Conservation (phyloP, 177 flowering plant genomes). For the Vitis hybrid region DNA sequence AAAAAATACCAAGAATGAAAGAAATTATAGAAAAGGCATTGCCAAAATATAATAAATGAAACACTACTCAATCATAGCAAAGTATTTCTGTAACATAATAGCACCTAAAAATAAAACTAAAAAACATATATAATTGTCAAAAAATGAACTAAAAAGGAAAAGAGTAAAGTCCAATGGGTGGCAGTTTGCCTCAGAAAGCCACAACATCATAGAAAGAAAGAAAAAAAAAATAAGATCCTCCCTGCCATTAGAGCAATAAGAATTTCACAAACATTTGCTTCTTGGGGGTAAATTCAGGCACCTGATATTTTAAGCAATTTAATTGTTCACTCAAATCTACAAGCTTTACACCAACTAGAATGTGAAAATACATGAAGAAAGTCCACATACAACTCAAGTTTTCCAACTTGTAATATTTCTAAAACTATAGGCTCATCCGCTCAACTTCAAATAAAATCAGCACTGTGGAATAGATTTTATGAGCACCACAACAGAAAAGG, state of each 20-base stretch:
- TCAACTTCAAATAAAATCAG: background rate
- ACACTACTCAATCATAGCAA: background rate
- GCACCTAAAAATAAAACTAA: background rate
- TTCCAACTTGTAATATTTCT: background rate
- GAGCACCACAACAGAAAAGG: background rate
- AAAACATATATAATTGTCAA: background rate
- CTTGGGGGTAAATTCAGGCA: too few species aligned
- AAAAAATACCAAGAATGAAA: constrained; percentile 1
- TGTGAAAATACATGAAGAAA: background rate
- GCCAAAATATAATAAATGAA: background rate
- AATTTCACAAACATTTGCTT: background rate
- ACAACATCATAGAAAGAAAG: too few species aligned
- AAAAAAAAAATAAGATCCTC: too few species aligned
- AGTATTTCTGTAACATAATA: background rate
- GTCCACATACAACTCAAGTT: background rate
- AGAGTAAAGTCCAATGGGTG: background rate
- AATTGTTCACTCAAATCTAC: too few species aligned
- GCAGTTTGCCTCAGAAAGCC: background rate
- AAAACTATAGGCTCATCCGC: background rate
- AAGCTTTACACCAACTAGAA: background rate
- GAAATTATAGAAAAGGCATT: background rate
- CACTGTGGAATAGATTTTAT: too few species aligned
- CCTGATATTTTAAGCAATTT: too few species aligned
- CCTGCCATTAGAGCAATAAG: too few species aligned
- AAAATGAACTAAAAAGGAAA: background rate